Evolutionary conservation across 2,329 filamentous ascomycete genomes (phyloP), one percentile per base, ranked within the genome.

Genomic region (Aspergillus brunneoviolaceus): DNA sequence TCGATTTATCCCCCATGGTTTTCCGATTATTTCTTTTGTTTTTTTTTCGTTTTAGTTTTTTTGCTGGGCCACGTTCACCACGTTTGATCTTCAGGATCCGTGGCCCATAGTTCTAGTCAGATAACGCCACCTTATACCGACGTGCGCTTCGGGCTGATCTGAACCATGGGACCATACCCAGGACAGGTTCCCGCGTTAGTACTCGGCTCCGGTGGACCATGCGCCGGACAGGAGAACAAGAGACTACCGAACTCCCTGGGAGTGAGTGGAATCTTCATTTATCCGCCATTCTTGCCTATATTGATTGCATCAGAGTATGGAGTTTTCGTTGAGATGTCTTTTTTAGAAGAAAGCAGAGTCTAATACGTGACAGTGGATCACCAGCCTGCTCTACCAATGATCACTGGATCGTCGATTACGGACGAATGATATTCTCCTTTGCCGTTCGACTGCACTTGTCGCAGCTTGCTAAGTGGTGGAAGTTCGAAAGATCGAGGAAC

Each of bases 1-100:
- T 11, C n/a, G 16, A n/a, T 16, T 50, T 50, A 10, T 3, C 12
- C 29, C 9, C 19, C n/a, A 7, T n/a, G 48, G 42, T 23, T 47
- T 48, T 55, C 16, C n/a, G 23, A 7, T 42, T 14, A 1, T 42
- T n/a, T n/a, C 16, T 42, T 42, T 14, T 19, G 1, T 35, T 35
- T 5, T 33, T 11, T 33, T 33, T 33, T 11, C 31, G 9, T 33
- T 33, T 10, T 12, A 9, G 2, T 12, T 16, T 35, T 35, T 35
- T 16, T 35, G 11, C 33, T 35, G 12, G 27, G 27, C 45, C 53
- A 49, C 53, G 53, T 55, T 48, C 53, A 55, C 53, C 42, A 55
- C 53, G 53, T 55, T 55, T 55, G 53, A 55, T 55, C 53, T n/a
- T 31, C 53, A 55, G 42, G 53, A 55, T 49, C 53, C 27, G 42